phyloP scores from a whole-genome alignment of 1,284 basidiomycete genomes.

The Ustilago xerochloae region DNA sequence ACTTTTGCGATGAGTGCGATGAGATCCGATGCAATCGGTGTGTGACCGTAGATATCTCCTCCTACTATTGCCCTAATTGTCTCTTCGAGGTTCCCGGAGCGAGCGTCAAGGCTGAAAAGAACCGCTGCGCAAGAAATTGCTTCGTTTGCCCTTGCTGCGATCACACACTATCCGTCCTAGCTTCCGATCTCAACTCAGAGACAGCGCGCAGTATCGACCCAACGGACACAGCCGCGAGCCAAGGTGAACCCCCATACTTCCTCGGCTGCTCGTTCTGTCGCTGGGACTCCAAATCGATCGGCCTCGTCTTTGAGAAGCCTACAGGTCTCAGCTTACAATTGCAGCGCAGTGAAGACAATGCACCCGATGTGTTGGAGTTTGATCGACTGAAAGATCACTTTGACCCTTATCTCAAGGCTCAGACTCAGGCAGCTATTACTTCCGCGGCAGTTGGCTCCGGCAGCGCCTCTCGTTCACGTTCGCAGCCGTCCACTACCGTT shows the following conservation, averaged over 20 bases:
- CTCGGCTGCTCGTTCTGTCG: conserved; percentile 90
- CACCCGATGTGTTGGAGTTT: conserved; percentile 49
- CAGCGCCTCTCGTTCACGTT: conserved; percentile 18
- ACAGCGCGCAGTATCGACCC: conserved; percentile 24
- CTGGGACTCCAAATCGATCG: conserved; percentile 92
- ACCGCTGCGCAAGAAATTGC: conserved; percentile 96
- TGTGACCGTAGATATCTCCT: conserved; percentile 89
- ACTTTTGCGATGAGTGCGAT: conserved; percentile 99
- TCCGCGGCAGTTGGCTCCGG: conserved; percentile 35
- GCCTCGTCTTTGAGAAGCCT: conserved; percentile 93
- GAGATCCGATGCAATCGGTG: conserved; percentile 91
- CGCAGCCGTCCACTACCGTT: neutral
- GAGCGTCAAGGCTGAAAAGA: conserved; percentile 93
- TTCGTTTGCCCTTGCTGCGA: conserved; percentile 93
- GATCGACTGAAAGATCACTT: conserved; percentile 56
- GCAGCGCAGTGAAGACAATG: conserved; percentile 44
- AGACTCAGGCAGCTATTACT: conserved; percentile 40
- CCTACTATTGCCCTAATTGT: conserved; percentile 97
- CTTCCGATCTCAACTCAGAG: conserved; percentile 77
- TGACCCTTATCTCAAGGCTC: conserved; percentile 45
- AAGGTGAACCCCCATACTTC: conserved; percentile 87
- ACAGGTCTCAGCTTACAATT: conserved; percentile 78
- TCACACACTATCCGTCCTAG: conserved; percentile 86
- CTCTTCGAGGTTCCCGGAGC: conserved; percentile 98
- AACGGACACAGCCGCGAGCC: conserved; percentile 64